Evolutionary conservation across 768 basidiomycete genomes (phyloP).

Genomic region (Pleurotus tuber-regium): DNA sequence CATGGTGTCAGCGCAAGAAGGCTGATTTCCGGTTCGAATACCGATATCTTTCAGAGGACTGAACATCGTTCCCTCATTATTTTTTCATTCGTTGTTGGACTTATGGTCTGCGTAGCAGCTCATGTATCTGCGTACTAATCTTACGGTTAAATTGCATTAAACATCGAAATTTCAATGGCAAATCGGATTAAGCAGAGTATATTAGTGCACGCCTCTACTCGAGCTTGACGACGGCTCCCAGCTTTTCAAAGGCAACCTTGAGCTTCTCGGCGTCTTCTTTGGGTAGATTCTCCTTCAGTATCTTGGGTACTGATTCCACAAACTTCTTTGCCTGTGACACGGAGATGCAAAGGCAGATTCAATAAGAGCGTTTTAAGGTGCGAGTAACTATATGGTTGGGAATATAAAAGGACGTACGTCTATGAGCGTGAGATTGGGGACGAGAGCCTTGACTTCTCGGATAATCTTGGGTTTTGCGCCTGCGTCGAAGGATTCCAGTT

Average conservation of each 20-base stretch:
- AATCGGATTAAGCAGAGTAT: not conserved
- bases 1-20: slow-evolving; percentile 98
- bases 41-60: slow-evolving; percentile 92
- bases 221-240: slow-evolving; percentile 85
- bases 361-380: not conserved
- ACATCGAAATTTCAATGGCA: slow-evolving; percentile 5
- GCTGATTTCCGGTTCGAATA: slow-evolving; percentile 97
- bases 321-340: slow-evolving; percentile 91
- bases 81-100: slow-evolving; percentile 10
- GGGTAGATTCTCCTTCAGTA: slow-evolving; percentile 89
- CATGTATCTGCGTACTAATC: slow-evolving; percentile 5
- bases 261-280: slow-evolving; percentile 99
- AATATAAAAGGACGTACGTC: slow-evolving; percentile 61
- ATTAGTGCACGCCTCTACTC: slow-evolving; percentile 44
- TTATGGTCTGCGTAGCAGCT: slow-evolving; percentile 2
- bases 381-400: not conserved
- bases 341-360: too few relatives aligned
- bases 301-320: slow-evolving; percentile 91
- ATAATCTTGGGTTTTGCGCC: slow-evolving; percentile 95
- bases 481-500: slow-evolving; percentile 91
- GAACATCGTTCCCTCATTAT: slow-evolving; percentile 20
- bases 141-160: slow-evolving; percentile 1
- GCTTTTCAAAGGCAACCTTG: slow-evolving; percentile 82
- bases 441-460: slow-evolving; percentile 93
- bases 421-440: slow-evolving; percentile 94